These are phyloP conservation scores for Heracleum sosnowskyi DNA, from an alignment of 129 eudicot genomes.

Conservation along the genomic window DNA sequence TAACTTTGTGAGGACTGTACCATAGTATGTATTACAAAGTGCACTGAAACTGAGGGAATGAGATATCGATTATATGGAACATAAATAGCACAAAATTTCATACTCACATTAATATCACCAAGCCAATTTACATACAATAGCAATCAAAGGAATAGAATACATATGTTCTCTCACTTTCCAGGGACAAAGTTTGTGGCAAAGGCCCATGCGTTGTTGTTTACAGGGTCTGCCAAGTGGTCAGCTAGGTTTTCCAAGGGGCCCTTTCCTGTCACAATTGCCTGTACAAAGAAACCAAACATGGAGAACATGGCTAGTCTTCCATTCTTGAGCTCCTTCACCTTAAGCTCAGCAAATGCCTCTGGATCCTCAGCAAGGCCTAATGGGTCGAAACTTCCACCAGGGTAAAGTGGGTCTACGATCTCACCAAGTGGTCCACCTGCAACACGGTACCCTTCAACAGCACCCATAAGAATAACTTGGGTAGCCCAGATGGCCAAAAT, in stretches of 20 bases:
- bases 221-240: conserved; percentile 68
- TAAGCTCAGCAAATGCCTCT: conserved; percentile 67
- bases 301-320: conserved; percentile 72
- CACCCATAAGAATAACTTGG: conserved; percentile 67
- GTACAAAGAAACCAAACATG: conserved; percentile 70
- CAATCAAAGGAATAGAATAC: background rate
- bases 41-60: no score
- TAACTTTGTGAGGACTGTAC: no score
- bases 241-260: conserved; percentile 72
- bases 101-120: background rate
- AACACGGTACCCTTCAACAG: conserved; percentile 66
- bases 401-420: conserved; percentile 68
- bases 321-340: conserved; percentile 66
- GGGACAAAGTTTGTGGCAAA: conserved; percentile 68
- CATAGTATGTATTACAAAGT: no score
- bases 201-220: conserved; percentile 49
- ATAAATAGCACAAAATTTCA: background rate
- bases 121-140: background rate
- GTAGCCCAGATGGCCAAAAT: conserved; percentile 72
- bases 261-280: conserved; percentile 76
- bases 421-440: conserved; percentile 76
- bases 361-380: conserved; percentile 70
- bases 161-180: conserved; percentile 32
- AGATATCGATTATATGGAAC: background rate
- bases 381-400: conserved; percentile 67